phyloP scores from a whole-genome alignment of 495 filamentous ascomycete genomes.

The Copromyces sp. region DNA sequence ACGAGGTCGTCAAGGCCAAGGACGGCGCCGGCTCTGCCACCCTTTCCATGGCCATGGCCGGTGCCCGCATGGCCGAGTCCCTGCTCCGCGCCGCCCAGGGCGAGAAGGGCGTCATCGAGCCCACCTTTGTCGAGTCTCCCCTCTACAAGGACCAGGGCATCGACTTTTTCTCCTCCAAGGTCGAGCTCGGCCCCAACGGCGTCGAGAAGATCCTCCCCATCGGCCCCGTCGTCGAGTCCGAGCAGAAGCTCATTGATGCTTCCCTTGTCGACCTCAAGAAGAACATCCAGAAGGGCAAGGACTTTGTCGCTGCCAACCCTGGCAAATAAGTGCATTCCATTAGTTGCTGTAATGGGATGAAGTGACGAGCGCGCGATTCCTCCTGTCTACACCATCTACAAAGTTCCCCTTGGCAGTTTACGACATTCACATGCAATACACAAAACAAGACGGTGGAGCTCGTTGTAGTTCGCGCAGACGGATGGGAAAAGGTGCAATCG shows the following conservation, averaged over 20 bases:
- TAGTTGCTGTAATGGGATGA: not conserved
- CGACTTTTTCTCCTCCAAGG: conserved; percentile 88
- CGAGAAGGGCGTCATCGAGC: conserved; percentile 90
- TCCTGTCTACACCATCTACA: not conserved
- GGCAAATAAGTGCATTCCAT: conserved; percentile 33
- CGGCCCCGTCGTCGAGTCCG: conserved; percentile 68
- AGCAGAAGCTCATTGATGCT: conserved; percentile 82
- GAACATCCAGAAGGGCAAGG: conserved; percentile 50
- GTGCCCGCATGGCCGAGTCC: conserved; percentile 92
- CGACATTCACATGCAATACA: not conserved
- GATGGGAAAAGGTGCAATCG: not conserved
- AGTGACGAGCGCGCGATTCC: not conserved
- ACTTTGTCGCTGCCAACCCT: conserved; percentile 43
- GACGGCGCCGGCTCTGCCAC: conserved; percentile 96
- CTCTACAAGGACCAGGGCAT: conserved; percentile 95
- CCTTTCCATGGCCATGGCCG: conserved; percentile 97
- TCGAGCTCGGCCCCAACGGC: conserved; percentile 93
- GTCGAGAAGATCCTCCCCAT: conserved; percentile 85
- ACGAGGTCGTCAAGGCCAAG: conserved; percentile 99
- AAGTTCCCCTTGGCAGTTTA: not conserved
- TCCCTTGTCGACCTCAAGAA: conserved; percentile 81
- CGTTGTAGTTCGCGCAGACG: too few relatives aligned
- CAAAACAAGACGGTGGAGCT: too few relatives aligned
- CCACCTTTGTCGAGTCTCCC: conserved; percentile 91
- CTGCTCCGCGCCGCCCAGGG: conserved; percentile 87